Base-by-base conservation (phyloP, 306 rosid species). In the Phaseolus lunatus region DNA sequence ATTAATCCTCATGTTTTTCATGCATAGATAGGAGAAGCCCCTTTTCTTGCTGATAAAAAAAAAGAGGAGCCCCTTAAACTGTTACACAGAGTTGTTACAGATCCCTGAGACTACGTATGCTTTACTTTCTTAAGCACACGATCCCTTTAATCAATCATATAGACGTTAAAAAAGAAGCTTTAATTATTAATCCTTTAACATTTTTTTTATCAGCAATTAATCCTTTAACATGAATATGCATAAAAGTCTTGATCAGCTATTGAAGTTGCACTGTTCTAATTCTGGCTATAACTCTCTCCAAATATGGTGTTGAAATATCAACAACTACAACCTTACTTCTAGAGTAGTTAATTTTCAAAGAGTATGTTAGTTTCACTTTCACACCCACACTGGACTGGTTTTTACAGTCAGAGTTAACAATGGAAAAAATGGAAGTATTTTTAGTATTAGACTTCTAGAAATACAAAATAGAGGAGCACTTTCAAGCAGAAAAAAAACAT, bases 401-500 rank as follows among this genome's bases (percentile, higher is more conserved):
- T 67, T 44, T 44, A 41, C 22, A 13, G 23, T 23, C 35, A 1
- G 54, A 41, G 22, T 43, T 43, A 14, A 13, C 1, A 47, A 7
- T 14, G 39, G 35, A n/a, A 5, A 67, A 63, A 27, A 31, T 76
- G n/a, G 54, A 65, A 29, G 22, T 24, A 39, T 53, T 52, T 35
- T 50, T 35, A 3, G 8, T 33, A 12, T 9, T 74, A 14, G 9
- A 22, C 27, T 69, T 81, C 69, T 18, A 76, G 45, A 76, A 53
- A 50, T 22, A 19, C 13, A 41, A 49, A n/a, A 37, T 24, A 9
- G 49, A 70, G 33, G 2, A 31, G 41, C 39, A 50, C 20, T 62
- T 61, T 29, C 24, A 24, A 79, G 67, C n/a, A 63, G 57, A 50
- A 47, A 39, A 39, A 50, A 49, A 19, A n/a, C 52, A 61, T 19